phyloP scores from a whole-genome alignment of 1,284 basidiomycete genomes.

The Leccinum variabile region DNA sequence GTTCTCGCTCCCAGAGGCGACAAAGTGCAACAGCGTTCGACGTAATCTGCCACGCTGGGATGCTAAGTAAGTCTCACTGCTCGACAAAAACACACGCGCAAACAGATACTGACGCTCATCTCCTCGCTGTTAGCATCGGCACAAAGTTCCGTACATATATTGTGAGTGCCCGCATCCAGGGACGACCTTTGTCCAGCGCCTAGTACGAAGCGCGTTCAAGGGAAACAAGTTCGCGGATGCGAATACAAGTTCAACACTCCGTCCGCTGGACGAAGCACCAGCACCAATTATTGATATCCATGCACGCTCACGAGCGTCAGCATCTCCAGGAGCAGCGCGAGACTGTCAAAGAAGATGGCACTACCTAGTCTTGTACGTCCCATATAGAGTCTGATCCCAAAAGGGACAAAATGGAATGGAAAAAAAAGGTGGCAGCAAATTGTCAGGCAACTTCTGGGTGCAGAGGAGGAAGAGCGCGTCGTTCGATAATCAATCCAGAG shows the following conservation, averaged over 20 bases:
- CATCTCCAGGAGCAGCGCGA: constrained; percentile 9
- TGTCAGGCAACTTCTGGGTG: neutral
- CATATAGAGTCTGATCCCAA: too few relatives aligned
- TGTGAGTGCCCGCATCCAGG: constrained; percentile 50
- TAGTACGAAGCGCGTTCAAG: constrained; percentile 14
- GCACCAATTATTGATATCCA: constrained; percentile 7
- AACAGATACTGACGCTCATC: neutral
- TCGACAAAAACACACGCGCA: neutral
- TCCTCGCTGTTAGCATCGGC: constrained; percentile 34
- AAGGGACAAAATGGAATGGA: too few relatives aligned
- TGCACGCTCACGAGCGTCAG: constrained; percentile 22
- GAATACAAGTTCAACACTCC: constrained; percentile 9
- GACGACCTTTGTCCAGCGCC: constrained; percentile 40
- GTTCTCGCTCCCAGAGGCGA: constrained; percentile 39
- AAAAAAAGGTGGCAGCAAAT: too few relatives aligned
- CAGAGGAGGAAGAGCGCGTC: neutral
- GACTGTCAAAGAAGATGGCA: neutral
- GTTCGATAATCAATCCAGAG: neutral
- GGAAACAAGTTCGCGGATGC: too few relatives aligned
- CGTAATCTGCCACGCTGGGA: constrained; percentile 46
- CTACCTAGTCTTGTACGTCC: too few relatives aligned
- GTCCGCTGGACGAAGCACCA: constrained; percentile 26
- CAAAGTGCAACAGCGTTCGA: constrained; percentile 48
- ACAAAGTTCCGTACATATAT: constrained; percentile 44
- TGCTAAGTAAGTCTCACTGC: constrained; percentile 19